phyloP scores from a whole-genome alignment of 164 flowering plant genomes.

The Annona cherimola region DNA sequence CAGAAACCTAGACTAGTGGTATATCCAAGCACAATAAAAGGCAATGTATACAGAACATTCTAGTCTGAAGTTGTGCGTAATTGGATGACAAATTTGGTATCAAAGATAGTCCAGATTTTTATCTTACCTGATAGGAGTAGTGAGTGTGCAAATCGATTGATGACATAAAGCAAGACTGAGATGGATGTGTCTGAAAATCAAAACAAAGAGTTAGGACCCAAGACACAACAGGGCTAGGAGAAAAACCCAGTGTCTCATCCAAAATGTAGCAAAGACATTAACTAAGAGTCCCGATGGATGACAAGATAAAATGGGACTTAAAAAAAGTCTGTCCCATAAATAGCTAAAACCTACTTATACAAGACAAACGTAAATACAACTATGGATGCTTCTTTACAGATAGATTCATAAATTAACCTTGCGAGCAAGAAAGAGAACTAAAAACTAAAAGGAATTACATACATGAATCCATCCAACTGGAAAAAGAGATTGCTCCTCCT shows the following conservation, averaged over 20 bases:
- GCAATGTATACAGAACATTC: background rate
- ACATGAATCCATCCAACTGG: constrained; percentile 96
- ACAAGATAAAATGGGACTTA: background rate
- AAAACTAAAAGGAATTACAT: constrained; percentile 9
- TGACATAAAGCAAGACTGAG: constrained; percentile 84
- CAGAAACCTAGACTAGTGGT: background rate
- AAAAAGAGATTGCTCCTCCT: constrained; percentile 53
- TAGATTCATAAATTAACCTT: background rate
- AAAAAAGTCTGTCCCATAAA: no score
- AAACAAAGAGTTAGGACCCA: constrained; percentile 3
- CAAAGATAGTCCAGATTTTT: background rate
- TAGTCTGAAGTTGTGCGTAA: background rate
- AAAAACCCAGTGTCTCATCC: background rate
- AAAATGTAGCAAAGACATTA: background rate
- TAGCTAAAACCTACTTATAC: background rate
- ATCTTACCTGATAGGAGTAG: constrained; percentile 71
- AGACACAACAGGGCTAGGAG: background rate
- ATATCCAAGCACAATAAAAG: background rate
- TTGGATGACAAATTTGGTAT: background rate
- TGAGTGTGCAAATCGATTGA: constrained; percentile 85
- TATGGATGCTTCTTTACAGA: background rate
- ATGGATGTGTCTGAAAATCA: constrained; percentile 78
- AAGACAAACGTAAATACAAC: background rate
- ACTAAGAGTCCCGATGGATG: background rate
- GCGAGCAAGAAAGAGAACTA: background rate